A percentile compares a stretch with the other conserved stretches of the same genome.
phyloP scores from a whole-genome alignment of 1,284 basidiomycete genomes.

The Leccinum subatratum region DNA sequence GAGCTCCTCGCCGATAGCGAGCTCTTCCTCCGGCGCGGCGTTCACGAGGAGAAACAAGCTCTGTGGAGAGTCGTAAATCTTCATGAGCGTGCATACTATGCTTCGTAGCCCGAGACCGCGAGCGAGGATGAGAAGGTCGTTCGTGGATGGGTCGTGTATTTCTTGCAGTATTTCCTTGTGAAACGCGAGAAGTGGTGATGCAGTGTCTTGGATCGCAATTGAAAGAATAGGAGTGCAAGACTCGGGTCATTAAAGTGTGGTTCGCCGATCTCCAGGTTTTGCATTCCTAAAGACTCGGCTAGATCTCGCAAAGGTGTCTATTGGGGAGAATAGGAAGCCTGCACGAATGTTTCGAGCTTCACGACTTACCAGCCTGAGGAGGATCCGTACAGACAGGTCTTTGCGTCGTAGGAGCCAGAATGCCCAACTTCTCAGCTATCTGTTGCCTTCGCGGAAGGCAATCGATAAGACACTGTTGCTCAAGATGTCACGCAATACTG shows the following conservation, averaged over 20 bases:
- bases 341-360: background rate
- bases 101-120: conserved; percentile 82
- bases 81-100: conserved; percentile 80
- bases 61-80: conserved; percentile 87
- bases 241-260: conserved; percentile 90
- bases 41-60: conserved; percentile 86
- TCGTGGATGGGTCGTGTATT: conserved; percentile 73
- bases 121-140: conserved; percentile 79
- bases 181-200: conserved; percentile 62
- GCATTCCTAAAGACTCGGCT: conserved; percentile 50
- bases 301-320: conserved; percentile 78
- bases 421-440: conserved; percentile 96
- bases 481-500: conserved; percentile 75
- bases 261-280: conserved; percentile 66
- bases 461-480: conserved; percentile 73
- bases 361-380: conserved; percentile 66
- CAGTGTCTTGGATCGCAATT: conserved; percentile 81
- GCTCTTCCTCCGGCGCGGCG: conserved; percentile 82
- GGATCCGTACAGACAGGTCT: conserved; percentile 80
- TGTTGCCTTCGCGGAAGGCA: conserved; percentile 81
- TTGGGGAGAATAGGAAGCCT: conserved; percentile 4
- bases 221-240: conserved; percentile 84
- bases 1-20: conserved; percentile 88
- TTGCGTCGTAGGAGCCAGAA: conserved; percentile 86
- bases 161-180: conserved; percentile 62